Conservation (phyloP, 148 eudicot species). For the Silene conica region DNA sequence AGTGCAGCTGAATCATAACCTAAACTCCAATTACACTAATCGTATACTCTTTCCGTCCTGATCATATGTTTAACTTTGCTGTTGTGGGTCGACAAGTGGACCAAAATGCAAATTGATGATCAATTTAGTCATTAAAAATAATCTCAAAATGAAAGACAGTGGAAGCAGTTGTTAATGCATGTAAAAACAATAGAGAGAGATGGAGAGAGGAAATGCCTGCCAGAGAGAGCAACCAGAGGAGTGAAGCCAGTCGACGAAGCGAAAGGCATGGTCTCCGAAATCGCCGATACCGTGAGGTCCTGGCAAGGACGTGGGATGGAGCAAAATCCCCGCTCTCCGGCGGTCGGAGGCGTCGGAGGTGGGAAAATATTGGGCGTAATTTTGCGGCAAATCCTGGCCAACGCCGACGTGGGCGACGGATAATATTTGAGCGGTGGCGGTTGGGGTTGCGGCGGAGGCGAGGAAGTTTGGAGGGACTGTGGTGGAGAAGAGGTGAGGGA, state of each 20-base stretch:
- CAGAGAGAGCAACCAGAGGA: slow-evolving; percentile 79
- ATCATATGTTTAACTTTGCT: too few relatives aligned
- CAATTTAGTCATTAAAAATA: too few relatives aligned
- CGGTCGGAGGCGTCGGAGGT: slow-evolving; percentile 23
- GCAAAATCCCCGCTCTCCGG: slow-evolving; percentile 75
- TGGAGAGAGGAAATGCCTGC: slow-evolving; percentile 59
- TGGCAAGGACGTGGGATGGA: slow-evolving; percentile 89
- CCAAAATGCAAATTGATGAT: too few relatives aligned
- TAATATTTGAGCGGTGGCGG: too few relatives aligned
- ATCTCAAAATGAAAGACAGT: neutral
- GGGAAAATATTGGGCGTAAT: slow-evolving; percentile 58
- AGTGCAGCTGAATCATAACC: neutral
- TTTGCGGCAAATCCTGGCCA: slow-evolving; percentile 70
- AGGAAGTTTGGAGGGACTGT: neutral
- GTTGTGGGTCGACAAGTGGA: too few relatives aligned
- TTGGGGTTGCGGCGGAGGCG: neutral
- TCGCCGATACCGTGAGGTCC: slow-evolving; percentile 89
- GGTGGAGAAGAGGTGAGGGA: neutral
- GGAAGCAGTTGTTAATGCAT: too few relatives aligned
- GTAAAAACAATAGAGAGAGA: too few relatives aligned
- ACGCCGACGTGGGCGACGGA: slow-evolving; percentile 22
- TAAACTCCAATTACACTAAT: neutral
- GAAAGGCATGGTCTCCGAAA: slow-evolving; percentile 60
- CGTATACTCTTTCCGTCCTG: neutral
- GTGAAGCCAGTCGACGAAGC: slow-evolving; percentile 82